Evolutionary conservation across 2,329 filamentous ascomycete species (phyloP).

Genomic region (Sclerotinia minor): DNA sequence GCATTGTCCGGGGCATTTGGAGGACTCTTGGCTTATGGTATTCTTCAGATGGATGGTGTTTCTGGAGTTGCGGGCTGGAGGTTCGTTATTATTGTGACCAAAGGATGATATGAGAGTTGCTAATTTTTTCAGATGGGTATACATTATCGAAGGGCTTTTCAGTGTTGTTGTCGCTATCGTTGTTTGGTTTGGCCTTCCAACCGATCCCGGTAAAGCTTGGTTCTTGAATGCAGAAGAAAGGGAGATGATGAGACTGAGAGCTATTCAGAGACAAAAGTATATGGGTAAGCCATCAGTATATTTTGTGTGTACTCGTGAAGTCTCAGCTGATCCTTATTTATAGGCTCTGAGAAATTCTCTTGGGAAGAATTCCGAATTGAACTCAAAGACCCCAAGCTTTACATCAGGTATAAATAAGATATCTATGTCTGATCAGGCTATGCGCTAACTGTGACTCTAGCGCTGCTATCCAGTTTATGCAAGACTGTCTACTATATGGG

Average conservation of each 20-base stretch:
- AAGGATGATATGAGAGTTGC: background rate
- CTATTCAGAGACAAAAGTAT: slow-evolving; percentile 49
- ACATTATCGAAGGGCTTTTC: slow-evolving; percentile 52
- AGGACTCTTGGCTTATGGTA: slow-evolving; percentile 55
- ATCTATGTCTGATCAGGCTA: background rate
- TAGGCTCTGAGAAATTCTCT: slow-evolving; percentile 48
- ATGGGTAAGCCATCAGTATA: slow-evolving; percentile 22
- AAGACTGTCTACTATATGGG: slow-evolving; percentile 46
- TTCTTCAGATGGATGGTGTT: slow-evolving; percentile 49
- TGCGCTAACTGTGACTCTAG: slow-evolving; percentile 35
- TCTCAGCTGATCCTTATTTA: background rate
- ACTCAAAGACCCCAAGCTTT: slow-evolving; percentile 53
- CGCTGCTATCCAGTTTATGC: slow-evolving; percentile 35
- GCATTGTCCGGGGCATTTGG: slow-evolving; percentile 53
- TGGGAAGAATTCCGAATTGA: slow-evolving; percentile 52
- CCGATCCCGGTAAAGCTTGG: slow-evolving; percentile 49
- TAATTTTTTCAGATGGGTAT: slow-evolving; percentile 44
- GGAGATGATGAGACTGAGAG: slow-evolving; percentile 52
- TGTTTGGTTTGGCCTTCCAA: slow-evolving; percentile 51
- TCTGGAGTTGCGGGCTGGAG: slow-evolving; percentile 49
- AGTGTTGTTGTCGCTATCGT: slow-evolving; percentile 47
- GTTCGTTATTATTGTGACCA: slow-evolving; percentile 44
- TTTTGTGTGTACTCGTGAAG: background rate
- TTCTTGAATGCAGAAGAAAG: slow-evolving; percentile 52
- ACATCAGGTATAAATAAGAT: slow-evolving; percentile 40